Conservation (phyloP, 169 alveolate species). For the Cryptosporidium sp. region DNA sequence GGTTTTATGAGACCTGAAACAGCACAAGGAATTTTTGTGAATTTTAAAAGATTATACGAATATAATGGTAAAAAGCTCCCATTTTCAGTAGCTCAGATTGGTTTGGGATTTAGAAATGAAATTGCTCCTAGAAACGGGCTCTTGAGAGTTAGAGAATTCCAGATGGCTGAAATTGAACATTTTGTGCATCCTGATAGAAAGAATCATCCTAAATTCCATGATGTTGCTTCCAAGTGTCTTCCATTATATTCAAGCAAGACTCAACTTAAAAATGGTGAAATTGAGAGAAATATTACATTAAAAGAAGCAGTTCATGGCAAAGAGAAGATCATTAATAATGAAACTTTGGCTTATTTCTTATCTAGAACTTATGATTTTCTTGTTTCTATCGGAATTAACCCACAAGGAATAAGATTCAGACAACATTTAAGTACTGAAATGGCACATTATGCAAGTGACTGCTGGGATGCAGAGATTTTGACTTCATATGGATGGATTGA, state of each 20-base stretch:
- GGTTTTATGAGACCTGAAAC: slow-evolving; percentile 98
- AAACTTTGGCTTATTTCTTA: slow-evolving; percentile 96
- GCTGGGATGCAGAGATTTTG: slow-evolving; percentile 99
- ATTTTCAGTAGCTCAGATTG: slow-evolving; percentile 97
- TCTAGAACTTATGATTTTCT: slow-evolving; percentile 95
- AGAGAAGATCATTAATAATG: slow-evolving; percentile 87
- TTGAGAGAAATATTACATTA: slow-evolving; percentile 83
- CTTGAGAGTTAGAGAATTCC: slow-evolving; percentile 96
- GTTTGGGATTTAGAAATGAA: slow-evolving; percentile 97
- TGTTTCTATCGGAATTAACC: slow-evolving; percentile 89
- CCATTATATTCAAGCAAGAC: slow-evolving; percentile 90
- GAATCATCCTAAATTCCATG: slow-evolving; percentile 90
- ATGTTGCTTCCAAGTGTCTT: slow-evolving; percentile 80
- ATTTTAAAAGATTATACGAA: slow-evolving; percentile 92
- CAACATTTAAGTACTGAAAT: slow-evolving; percentile 96
- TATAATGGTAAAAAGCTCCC: slow-evolving; percentile 96
- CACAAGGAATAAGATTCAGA: slow-evolving; percentile 94
- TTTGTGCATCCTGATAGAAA: slow-evolving; percentile 94
- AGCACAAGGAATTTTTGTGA: slow-evolving; percentile 98
- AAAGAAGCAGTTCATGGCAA: slow-evolving; percentile 91
- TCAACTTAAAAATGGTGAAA: slow-evolving; percentile 81
- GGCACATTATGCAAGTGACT: slow-evolving; percentile 99
- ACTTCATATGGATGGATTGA: slow-evolving; percentile 98
- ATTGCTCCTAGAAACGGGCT: slow-evolving; percentile 97
- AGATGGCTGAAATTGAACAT: slow-evolving; percentile 98